Percentiles rank a stretch among this genome's conserved stretches.
Conservation (phyloP, 352 stramenopile species). For the Globisporangium nunn region DNA sequence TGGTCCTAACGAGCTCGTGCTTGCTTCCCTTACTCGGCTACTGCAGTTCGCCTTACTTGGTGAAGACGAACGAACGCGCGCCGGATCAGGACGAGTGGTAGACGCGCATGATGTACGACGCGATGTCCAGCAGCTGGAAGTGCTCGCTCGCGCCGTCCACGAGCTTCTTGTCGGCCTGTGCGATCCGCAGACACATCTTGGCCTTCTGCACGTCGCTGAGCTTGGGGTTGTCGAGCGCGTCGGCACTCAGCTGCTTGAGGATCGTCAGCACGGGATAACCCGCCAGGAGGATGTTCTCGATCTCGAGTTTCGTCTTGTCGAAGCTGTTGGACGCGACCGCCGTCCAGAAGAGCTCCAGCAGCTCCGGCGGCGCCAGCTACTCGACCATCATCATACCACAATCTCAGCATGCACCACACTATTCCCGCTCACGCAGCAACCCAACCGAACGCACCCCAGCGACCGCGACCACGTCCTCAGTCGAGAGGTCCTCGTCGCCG, state of each 20-base stretch:
- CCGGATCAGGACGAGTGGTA: constrained; percentile 32
- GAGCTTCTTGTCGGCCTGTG: constrained; percentile 94
- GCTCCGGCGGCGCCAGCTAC: constrained; percentile 68
- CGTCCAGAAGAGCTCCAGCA: constrained; percentile 76
- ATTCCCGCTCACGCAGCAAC: background rate
- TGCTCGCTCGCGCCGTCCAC: constrained; percentile 94
- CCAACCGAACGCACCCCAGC: constrained; percentile 35
- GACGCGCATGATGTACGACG: constrained; percentile 75
- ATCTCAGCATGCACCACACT: background rate
- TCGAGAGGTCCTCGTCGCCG: constrained; percentile 57
- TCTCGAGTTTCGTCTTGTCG: constrained; percentile 86
- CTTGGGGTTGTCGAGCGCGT: constrained; percentile 63
- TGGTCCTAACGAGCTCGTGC: no score
- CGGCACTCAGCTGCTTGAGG: constrained; percentile 84
- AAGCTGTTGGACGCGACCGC: constrained; percentile 78
- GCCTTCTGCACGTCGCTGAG: constrained; percentile 91
- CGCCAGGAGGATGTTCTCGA: constrained; percentile 88
- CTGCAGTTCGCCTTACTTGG: no score
- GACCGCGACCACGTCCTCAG: constrained; percentile 79
- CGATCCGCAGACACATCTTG: constrained; percentile 91
- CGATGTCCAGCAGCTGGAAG: constrained; percentile 95
- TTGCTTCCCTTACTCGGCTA: no score
- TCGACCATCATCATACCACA: background rate
- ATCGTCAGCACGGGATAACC: constrained; percentile 92
- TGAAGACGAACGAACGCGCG: no score